Conservation (phyloP, 257 asterid genomes). For the Forsythia suspensa region DNA sequence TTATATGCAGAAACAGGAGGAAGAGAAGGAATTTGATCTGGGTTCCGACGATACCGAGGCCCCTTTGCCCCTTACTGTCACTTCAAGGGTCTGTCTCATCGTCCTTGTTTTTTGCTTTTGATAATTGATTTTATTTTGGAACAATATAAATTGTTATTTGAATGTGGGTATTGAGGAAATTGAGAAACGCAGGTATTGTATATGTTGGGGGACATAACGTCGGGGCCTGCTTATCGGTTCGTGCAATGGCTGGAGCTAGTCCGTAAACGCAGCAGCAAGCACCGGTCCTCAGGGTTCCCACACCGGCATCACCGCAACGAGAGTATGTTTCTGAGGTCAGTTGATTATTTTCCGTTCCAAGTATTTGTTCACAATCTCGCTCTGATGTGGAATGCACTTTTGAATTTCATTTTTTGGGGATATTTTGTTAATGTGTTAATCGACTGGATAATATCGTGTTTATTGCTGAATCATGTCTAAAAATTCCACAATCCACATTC, state of each 20-base stretch:
- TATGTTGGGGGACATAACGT: slow-evolving; percentile 95
- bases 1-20: slow-evolving; percentile 81
- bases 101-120: not conserved
- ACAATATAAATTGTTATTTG: not conserved
- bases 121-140: not conserved
- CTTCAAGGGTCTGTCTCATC: slow-evolving; percentile 68
- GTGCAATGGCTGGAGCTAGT: slow-evolving; percentile 98
- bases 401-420: not conserved
- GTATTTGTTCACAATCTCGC: not conserved
- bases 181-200: slow-evolving; percentile 72
- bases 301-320: slow-evolving; percentile 51
- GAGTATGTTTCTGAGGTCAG: slow-evolving; percentile 77
- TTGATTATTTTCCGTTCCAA: slow-evolving; percentile 11
- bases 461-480: not conserved
- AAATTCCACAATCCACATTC: not conserved
- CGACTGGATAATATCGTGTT: not conserved
- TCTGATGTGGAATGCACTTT: slow-evolving; percentile 2
- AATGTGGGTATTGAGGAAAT: slow-evolving; percentile 14
- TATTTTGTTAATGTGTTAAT: not conserved
- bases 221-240: slow-evolving; percentile 90
- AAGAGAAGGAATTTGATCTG: slow-evolving; percentile 71
- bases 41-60: slow-evolving; percentile 68
- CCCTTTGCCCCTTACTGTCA: slow-evolving; percentile 91
- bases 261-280: slow-evolving; percentile 87
- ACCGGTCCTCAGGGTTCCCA: slow-evolving; percentile 91